phyloP scores from a whole-genome alignment of 164 flowering plant species.

The Kalanchoe fedtschenkoi region DNA sequence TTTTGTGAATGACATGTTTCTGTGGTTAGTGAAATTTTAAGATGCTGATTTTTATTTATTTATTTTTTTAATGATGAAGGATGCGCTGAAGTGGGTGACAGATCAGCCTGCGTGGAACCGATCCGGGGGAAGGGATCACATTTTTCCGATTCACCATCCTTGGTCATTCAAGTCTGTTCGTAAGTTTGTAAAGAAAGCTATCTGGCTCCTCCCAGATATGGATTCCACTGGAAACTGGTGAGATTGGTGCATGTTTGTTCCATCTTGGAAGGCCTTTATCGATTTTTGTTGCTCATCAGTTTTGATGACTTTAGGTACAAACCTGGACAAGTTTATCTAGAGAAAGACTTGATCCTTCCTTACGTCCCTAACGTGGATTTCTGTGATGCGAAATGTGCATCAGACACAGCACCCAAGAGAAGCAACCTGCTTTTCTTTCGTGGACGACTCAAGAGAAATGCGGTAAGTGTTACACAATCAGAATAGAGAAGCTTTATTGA shows the following conservation, averaged over 20 bases:
- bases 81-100: slow-evolving; percentile 91
- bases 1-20: background rate
- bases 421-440: slow-evolving; percentile 72
- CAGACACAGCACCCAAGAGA: slow-evolving; percentile 48
- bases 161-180: slow-evolving; percentile 98
- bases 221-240: slow-evolving; percentile 97
- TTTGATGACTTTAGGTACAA: slow-evolving; percentile 51
- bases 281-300: background rate
- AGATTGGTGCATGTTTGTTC: background rate
- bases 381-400: slow-evolving; percentile 67
- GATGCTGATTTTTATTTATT: slow-evolving; percentile 7
- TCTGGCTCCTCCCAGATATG: slow-evolving; percentile 97
- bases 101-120: slow-evolving; percentile 99
- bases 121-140: slow-evolving; percentile 95
- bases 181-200: slow-evolving; percentile 68
- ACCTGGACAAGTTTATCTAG: slow-evolving; percentile 92
- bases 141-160: slow-evolving; percentile 96
- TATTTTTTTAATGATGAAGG: slow-evolving; percentile 31
- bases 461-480: slow-evolving; percentile 38
- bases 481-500: background rate
- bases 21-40: background rate
- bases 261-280: background rate
- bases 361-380: slow-evolving; percentile 82
- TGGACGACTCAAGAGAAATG: slow-evolving; percentile 95
- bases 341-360: slow-evolving; percentile 92